Percentiles rank a stretch among this genome's conserved stretches.
phyloP scores from a whole-genome alignment of 768 basidiomycete genomes.

The Suillus sp. region DNA sequence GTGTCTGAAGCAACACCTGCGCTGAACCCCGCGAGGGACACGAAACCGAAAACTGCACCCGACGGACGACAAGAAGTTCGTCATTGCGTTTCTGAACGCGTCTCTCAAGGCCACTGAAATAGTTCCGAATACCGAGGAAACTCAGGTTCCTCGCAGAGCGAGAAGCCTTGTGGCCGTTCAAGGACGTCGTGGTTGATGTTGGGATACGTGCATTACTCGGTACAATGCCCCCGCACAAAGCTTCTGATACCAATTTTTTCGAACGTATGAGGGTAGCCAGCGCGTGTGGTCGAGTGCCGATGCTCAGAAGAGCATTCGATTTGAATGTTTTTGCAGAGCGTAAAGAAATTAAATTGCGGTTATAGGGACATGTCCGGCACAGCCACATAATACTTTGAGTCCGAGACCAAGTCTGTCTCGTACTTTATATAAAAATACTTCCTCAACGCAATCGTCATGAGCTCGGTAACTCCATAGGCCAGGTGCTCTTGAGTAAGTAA shows the following conservation, averaged over 20 bases:
- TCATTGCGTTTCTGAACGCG: conserved; percentile 3
- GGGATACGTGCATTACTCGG: not conserved
- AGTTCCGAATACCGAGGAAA: conserved; percentile 35
- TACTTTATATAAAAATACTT: too few species aligned
- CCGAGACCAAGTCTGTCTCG: too few species aligned
- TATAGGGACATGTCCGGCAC: not conserved
- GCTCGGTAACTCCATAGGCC: not conserved
- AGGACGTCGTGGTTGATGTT: not conserved
- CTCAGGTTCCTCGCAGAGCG: conserved; percentile 18
- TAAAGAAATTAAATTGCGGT: not conserved
- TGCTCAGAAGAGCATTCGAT: not conserved
- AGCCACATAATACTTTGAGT: not conserved
- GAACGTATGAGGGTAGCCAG: not conserved
- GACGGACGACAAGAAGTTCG: not conserved
- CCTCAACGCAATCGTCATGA: too few species aligned
- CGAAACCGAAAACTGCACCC: conserved; percentile 23
- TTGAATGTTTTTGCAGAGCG: not conserved
- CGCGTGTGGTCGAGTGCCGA: not conserved
- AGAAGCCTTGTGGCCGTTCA: conserved; percentile 6
- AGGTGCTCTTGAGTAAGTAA: not conserved
- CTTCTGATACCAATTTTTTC: not conserved
- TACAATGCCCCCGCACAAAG: not conserved
- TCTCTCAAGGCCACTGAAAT: conserved; percentile 26
- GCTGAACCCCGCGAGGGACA: conserved; percentile 8
- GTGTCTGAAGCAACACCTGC: conserved; percentile 16